A percentile compares a stretch with the other conserved stretches of the same genome.
These are phyloP conservation scores for Dicorynia guianensis DNA, from an alignment of 306 rosid species.

Conservation along the genomic window DNA sequence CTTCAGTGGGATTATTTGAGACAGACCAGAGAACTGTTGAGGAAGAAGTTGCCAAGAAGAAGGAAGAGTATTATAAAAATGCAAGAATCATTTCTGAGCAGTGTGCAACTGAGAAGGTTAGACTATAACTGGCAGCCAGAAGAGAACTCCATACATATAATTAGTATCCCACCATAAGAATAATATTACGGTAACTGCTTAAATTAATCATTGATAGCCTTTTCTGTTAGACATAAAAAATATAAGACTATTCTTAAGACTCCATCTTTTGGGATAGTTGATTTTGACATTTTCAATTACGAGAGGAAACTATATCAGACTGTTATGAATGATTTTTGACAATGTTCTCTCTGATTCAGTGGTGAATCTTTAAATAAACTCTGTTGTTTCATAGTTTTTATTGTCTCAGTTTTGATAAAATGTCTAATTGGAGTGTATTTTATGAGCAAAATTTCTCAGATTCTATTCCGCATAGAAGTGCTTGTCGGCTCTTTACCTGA, in stretches of 20 bases:
- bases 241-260: too few relatives aligned
- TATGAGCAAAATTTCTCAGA: slow-evolving; percentile 52
- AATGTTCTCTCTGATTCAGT: too few relatives aligned
- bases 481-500: slow-evolving; percentile 53
- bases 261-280: too few relatives aligned
- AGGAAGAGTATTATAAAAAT: slow-evolving; percentile 44
- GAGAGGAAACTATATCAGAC: too few relatives aligned
- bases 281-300: too few relatives aligned
- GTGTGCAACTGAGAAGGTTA: slow-evolving; percentile 48
- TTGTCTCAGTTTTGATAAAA: neutral
- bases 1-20: slow-evolving; percentile 55
- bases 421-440: neutral
- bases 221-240: too few relatives aligned
- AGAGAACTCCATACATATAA: neutral
- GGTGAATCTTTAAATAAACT: neutral
- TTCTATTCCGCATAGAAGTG: slow-evolving; percentile 57
- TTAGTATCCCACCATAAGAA: neutral
- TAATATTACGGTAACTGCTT: neutral
- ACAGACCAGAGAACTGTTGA: slow-evolving; percentile 38
- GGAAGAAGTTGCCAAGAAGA: slow-evolving; percentile 46
- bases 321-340: too few relatives aligned
- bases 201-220: too few relatives aligned
- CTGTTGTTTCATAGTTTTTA: neutral
- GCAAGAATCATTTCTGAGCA: slow-evolving; percentile 36
- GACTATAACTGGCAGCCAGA: neutral